Conservation (phyloP, 1,284 basidiomycete genomes). For the Sporisorium reilianum region DNA sequence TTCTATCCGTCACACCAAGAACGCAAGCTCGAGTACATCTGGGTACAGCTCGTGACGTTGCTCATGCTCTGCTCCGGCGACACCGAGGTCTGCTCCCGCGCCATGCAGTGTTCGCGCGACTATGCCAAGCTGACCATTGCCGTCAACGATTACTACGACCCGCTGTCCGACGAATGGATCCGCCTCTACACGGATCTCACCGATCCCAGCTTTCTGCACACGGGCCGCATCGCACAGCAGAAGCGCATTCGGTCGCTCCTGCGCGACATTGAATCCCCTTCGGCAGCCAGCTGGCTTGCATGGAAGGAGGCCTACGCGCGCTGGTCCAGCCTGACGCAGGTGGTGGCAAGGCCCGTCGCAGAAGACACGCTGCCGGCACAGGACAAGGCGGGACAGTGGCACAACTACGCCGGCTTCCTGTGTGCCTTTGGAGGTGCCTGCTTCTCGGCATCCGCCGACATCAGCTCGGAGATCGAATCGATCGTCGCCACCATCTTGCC, state of each 20-base stretch:
- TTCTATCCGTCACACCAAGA: constrained; percentile 40
- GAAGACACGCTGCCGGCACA: constrained; percentile 74
- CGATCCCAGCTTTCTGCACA: constrained; percentile 47
- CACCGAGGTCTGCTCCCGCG: constrained; percentile 58
- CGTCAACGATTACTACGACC: constrained; percentile 29
- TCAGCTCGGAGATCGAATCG: constrained; percentile 28
- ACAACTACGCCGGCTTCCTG: constrained; percentile 85
- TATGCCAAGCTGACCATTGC: constrained; percentile 30
- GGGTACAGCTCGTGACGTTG: constrained; percentile 45
- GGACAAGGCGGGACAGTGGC: constrained; percentile 76
- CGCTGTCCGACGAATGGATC: constrained; percentile 49
- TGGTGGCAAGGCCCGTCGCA: constrained; percentile 70
- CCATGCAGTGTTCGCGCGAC: constrained; percentile 48
- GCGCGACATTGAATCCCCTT: constrained; percentile 76
- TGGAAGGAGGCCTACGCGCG: constrained; percentile 84
- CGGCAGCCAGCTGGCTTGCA: constrained; percentile 78
- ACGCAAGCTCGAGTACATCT: constrained; percentile 38
- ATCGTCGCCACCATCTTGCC: constrained; percentile 33
- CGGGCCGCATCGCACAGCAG: constrained; percentile 80
- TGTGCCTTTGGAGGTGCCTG: constrained; percentile 81
- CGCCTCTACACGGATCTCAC: constrained; percentile 48
- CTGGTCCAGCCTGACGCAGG: constrained; percentile 73
- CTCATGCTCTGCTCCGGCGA: constrained; percentile 63
- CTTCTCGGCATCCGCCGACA: constrained; percentile 28
- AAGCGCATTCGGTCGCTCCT: constrained; percentile 81